A percentile compares a stretch with the other conserved stretches of the same genome.
These are phyloP conservation scores for Ophiocordyceps sinensis DNA, from an alignment of 2,329 filamentous ascomycete species.

Conservation along the genomic window DNA sequence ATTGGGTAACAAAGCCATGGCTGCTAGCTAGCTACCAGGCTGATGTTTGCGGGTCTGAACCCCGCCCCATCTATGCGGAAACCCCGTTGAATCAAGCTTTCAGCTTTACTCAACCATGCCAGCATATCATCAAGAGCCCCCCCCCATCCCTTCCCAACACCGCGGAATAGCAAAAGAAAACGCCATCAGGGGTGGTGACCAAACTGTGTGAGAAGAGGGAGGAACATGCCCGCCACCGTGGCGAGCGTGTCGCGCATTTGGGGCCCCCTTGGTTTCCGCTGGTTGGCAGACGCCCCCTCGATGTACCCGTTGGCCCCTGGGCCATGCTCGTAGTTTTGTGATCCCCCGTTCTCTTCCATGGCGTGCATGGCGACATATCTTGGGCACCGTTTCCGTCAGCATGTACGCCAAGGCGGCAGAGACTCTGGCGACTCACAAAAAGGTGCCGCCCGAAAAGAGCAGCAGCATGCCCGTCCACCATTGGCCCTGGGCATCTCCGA, in stretches of 20 bases:
- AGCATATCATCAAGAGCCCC: no score
- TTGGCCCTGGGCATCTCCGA: constrained; percentile 46
- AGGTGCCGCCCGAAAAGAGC: constrained; percentile 91
- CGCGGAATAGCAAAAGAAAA: neutral
- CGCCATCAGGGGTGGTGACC: constrained; percentile 49
- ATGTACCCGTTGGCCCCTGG: constrained; percentile 36
- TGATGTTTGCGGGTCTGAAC: no score
- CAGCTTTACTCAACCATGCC: no score
- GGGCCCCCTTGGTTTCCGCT: constrained; percentile 38
- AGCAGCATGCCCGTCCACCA: constrained; percentile 90
- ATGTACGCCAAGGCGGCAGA: neutral
- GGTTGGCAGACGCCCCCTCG: constrained; percentile 27
- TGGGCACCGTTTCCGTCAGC: neutral
- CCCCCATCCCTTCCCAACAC: no score
- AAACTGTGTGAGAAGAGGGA: constrained; percentile 64
- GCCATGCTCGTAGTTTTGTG: constrained; percentile 36
- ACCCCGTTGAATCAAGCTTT: no score
- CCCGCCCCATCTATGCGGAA: no score
- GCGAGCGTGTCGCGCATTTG: constrained; percentile 55
- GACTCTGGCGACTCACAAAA: constrained; percentile 51
- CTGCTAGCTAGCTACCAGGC: no score
- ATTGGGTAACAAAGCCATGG: no score
- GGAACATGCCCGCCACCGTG: constrained; percentile 61
- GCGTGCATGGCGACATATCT: constrained; percentile 98
- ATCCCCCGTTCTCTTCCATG: constrained; percentile 63